Percentiles rank a stretch among this genome's conserved stretches.
phyloP scores from a whole-genome alignment of 2,329 filamentous ascomycete species.

The Triangularia verruculosa region DNA sequence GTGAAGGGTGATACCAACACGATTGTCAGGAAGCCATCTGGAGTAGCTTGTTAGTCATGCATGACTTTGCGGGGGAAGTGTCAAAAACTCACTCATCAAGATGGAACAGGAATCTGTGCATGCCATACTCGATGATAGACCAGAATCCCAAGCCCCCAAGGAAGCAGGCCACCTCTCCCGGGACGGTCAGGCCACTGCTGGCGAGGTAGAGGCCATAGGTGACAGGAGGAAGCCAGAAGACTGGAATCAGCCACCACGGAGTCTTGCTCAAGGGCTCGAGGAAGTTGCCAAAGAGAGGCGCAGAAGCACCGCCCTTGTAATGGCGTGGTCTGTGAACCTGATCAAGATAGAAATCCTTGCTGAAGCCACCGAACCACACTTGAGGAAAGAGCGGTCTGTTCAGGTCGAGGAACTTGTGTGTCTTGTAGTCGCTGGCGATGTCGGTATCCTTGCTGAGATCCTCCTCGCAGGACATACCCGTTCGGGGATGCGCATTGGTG shows the following conservation, averaged over 20 bases:
- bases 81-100: slow-evolving; percentile 70
- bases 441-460: slow-evolving; percentile 89
- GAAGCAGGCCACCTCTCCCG: slow-evolving; percentile 60
- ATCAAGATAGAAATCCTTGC: slow-evolving; percentile 93
- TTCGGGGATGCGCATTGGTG: slow-evolving; percentile 55
- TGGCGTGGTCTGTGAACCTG: slow-evolving; percentile 95
- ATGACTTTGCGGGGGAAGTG: neutral
- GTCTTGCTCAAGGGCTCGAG: slow-evolving; percentile 96
- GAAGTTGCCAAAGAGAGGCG: slow-evolving; percentile 95
- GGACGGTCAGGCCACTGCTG: slow-evolving; percentile 54
- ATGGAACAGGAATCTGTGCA: slow-evolving; percentile 93
- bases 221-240: slow-evolving; percentile 79
- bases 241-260: slow-evolving; percentile 87
- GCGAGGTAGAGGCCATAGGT: slow-evolving; percentile 69
- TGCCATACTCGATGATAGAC: slow-evolving; percentile 83
- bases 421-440: slow-evolving; percentile 70
- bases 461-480: slow-evolving; percentile 85
- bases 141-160: slow-evolving; percentile 71
- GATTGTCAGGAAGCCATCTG: slow-evolving; percentile 87
- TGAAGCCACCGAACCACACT: slow-evolving; percentile 83
- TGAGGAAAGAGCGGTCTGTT: slow-evolving; percentile 81
- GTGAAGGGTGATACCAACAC: slow-evolving; percentile 79
- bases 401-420: slow-evolving; percentile 91
- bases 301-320: slow-evolving; percentile 89
- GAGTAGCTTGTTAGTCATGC: slow-evolving; percentile 31